A percentile compares a stretch with the other conserved stretches of the same genome.
phyloP scores from a whole-genome alignment of 345 rosid species.

The Dipteronia dyeriana region DNA sequence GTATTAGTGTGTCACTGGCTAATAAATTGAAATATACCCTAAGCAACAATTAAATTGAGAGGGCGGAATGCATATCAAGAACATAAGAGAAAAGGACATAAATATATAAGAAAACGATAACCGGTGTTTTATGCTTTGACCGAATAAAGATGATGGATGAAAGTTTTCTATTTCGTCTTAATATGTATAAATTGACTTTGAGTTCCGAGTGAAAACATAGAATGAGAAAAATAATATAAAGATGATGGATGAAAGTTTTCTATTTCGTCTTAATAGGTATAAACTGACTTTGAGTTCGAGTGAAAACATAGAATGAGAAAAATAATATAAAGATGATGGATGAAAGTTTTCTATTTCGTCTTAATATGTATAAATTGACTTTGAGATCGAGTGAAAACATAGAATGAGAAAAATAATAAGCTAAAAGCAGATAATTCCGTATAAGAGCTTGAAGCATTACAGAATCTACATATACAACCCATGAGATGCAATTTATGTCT shows the following conservation, averaged over 20 bases:
- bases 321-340: too few species aligned
- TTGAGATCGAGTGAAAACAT: neutral
- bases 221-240: too few species aligned
- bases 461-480: neutral
- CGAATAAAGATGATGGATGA: neutral
- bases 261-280: too few species aligned
- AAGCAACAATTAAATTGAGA: neutral
- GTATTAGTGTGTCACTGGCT: neutral
- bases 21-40: neutral
- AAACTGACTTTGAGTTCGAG: too few species aligned
- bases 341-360: too few species aligned
- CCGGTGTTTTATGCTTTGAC: neutral
- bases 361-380: neutral
- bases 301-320: too few species aligned
- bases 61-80: neutral
- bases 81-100: neutral
- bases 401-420: neutral
- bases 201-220: too few species aligned
- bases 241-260: too few species aligned
- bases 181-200: too few species aligned
- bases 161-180: neutral
- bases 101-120: neutral
- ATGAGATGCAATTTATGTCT: neutral
- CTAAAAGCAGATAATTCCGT: neutral
- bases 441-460: constrained; percentile 6